Percentiles rank a stretch among this genome's conserved stretches.
These are phyloP conservation scores for Colletotrichum costaricense DNA, from an alignment of 2,329 filamentous ascomycete species.

Conservation along the genomic window DNA sequence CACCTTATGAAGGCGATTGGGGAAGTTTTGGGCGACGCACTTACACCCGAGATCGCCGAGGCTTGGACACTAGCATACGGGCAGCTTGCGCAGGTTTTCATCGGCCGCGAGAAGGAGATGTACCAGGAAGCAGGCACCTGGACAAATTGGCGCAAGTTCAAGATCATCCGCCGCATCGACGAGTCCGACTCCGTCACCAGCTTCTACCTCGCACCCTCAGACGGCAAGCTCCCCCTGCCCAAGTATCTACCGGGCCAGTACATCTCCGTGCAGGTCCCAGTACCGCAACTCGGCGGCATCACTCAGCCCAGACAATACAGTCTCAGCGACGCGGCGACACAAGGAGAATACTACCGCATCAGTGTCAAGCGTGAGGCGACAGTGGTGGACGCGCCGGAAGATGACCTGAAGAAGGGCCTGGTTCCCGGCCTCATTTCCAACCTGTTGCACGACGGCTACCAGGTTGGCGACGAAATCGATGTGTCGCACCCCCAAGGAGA, in stretches of 20 bases:
- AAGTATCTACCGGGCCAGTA: constrained; percentile 78
- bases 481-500: constrained; percentile 67
- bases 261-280: constrained; percentile 71
- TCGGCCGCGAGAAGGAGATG: constrained; percentile 70
- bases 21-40: constrained; percentile 72
- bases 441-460: constrained; percentile 59
- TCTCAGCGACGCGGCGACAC: constrained; percentile 67
- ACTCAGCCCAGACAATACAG: constrained; percentile 81
- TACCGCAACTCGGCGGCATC: constrained; percentile 69
- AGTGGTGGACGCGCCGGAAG: constrained; percentile 40
- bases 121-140: constrained; percentile 63
- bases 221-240: constrained; percentile 65
- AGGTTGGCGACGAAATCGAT: constrained; percentile 64
- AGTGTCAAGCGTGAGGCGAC: constrained; percentile 74
- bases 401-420: constrained; percentile 47
- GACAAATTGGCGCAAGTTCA: constrained; percentile 63
- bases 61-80: constrained; percentile 80
- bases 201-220: constrained; percentile 76
- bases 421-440: constrained; percentile 64
- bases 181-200: constrained; percentile 73
- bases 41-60: constrained; percentile 73
- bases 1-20: constrained; percentile 76
- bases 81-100: constrained; percentile 78
- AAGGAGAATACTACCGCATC: constrained; percentile 73
- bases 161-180: constrained; percentile 68